Percentiles rank a stretch among this genome's conserved stretches.
These are phyloP conservation scores for Salix dunnii DNA, from an alignment of 345 rosid genomes.

Conservation along the genomic window DNA sequence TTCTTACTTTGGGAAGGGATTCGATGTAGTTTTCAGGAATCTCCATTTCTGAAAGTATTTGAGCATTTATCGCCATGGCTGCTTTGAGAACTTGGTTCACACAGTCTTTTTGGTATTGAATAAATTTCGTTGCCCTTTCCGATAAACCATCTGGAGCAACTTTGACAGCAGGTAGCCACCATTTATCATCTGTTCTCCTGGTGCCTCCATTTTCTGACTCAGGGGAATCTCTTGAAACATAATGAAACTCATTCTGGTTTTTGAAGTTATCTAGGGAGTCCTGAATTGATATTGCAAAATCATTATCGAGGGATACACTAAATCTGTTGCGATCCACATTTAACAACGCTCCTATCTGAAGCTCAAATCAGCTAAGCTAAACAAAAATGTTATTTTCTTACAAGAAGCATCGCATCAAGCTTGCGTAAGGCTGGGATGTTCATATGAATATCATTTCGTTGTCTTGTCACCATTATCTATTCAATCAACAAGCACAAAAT, in stretches of 20 bases:
- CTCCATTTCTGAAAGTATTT: conserved; percentile 81
- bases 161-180: conserved; percentile 86
- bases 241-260: conserved; percentile 63
- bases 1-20: conserved; percentile 71
- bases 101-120: conserved; percentile 76
- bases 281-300: conserved; percentile 24
- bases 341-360: not conserved
- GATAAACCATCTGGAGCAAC: conserved; percentile 77
- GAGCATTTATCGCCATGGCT: conserved; percentile 93
- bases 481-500: not conserved
- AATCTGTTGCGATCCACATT: not conserved
- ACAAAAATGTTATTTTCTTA: conserved; percentile 35
- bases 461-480: conserved; percentile 80
- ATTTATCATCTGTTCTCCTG: conserved; percentile 69
- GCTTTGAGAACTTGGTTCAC: conserved; percentile 92
- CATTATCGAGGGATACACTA: not conserved
- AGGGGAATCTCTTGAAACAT: conserved; percentile 61
- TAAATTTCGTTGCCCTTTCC: conserved; percentile 57
- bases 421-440: conserved; percentile 91
- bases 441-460: conserved; percentile 78
- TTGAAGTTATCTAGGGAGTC: conserved; percentile 79
- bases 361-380: not conserved
- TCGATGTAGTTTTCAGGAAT: conserved; percentile 83
- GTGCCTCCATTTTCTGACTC: conserved; percentile 48
- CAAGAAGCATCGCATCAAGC: conserved; percentile 91